Percentiles rank a stretch among this genome's conserved stretches.
phyloP scores from a whole-genome alignment of 2,329 filamentous ascomycete genomes.

The Microdochium paspali region DNA sequence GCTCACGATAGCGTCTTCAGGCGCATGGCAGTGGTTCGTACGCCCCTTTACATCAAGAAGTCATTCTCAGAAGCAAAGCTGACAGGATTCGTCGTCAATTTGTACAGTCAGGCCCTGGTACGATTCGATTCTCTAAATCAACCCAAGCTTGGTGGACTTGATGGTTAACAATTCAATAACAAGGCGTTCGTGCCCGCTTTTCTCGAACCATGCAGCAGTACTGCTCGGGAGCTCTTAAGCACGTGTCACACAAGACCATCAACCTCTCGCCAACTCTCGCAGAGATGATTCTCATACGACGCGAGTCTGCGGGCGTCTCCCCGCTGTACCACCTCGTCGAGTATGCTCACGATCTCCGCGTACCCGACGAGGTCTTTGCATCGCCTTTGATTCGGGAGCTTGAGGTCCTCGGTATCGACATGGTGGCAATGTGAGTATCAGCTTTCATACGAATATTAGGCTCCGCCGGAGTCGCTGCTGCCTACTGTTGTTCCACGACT shows the following conservation, averaged over 20 bases:
- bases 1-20: constrained; percentile 7
- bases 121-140: not conserved
- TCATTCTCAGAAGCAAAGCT: not conserved
- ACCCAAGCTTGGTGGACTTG: not conserved
- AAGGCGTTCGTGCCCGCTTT: not conserved
- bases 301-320: constrained; percentile 7
- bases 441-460: no score
- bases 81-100: not conserved
- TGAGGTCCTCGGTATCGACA: constrained; percentile 11
- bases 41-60: not conserved
- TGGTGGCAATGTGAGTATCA: constrained; percentile 11
- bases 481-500: no score
- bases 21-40: constrained; percentile 1
- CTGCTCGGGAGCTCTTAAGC: not conserved
- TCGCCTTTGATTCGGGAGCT: constrained; percentile 9
- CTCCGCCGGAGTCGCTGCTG: no score
- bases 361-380: constrained; percentile 12
- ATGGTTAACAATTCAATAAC: not conserved
- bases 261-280: constrained; percentile 7
- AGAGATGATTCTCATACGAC: constrained; percentile 9
- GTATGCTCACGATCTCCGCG: constrained; percentile 8
- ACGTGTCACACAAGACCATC: not conserved
- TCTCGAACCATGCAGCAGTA: not conserved
- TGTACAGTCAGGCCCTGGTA: not conserved
- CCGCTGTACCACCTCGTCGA: constrained; percentile 13